Percentiles rank a stretch among this genome's conserved stretches.
These are phyloP conservation scores for Senna siamea DNA, from an alignment of 306 rosid species.

Conservation along the genomic window DNA sequence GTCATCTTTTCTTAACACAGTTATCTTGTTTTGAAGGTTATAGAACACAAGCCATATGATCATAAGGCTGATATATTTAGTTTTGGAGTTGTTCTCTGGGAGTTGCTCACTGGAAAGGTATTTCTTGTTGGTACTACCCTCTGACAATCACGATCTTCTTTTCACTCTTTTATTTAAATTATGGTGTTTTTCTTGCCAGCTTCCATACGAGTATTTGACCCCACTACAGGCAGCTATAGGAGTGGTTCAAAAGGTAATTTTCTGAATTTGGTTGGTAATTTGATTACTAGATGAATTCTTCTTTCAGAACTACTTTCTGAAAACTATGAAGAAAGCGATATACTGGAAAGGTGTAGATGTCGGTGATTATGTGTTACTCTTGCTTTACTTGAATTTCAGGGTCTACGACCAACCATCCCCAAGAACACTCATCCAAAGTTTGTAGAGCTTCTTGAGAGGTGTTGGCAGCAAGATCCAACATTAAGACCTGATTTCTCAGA, in stretches of 20 bases:
- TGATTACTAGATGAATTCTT: conserved; percentile 3
- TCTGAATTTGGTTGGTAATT: conserved; percentile 25
- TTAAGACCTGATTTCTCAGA: conserved; percentile 81
- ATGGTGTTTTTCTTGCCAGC: conserved; percentile 56
- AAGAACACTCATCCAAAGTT: conserved; percentile 81
- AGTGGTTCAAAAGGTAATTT: conserved; percentile 85
- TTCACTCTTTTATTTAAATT: neutral
- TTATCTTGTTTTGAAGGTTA: conserved; percentile 87
- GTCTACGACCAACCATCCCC: conserved; percentile 85
- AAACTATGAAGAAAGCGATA: conserved; percentile 15
- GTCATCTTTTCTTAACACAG: conserved; percentile 56
- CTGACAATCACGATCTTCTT: neutral
- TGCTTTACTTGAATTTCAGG: conserved; percentile 54
- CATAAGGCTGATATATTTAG: conserved; percentile 99
- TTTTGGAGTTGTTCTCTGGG: conserved; percentile 93
- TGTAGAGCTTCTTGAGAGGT: conserved; percentile 80
- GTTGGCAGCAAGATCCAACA: conserved; percentile 93
- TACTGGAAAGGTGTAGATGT: conserved; percentile 17
- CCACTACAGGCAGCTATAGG: conserved; percentile 99
- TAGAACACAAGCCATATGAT: conserved; percentile 97
- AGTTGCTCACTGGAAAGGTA: conserved; percentile 95
- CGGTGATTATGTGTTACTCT: neutral
- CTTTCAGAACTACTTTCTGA: conserved; percentile 14
- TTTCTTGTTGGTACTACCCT: conserved; percentile 25
- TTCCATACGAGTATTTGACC: conserved; percentile 88